phyloP scores from a whole-genome alignment of 495 filamentous ascomycete genomes.

The Penicillium cataractarum region DNA sequence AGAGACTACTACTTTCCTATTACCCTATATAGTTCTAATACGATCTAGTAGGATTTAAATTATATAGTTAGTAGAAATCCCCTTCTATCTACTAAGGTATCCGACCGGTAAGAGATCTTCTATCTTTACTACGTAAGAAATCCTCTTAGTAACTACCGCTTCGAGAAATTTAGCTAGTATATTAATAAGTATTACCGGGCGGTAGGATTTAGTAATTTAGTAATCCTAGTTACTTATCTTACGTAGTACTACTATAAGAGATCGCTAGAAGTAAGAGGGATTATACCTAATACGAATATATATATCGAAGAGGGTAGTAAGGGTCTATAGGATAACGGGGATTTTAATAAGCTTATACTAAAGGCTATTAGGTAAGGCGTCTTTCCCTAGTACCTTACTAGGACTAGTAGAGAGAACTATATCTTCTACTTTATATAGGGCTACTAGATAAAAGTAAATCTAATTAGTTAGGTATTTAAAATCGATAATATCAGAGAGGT shows the following conservation, averaged over 20 bases:
- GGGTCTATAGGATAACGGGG: neutral
- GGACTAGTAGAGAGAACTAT: neutral
- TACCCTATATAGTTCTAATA: neutral
- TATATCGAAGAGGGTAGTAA: neutral
- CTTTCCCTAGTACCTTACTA: conserved; percentile 13
- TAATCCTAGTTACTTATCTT: no score
- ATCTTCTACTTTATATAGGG: neutral
- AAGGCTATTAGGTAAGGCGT: conserved; percentile 8
- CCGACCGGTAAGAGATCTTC: no score
- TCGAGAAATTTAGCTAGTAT: no score
- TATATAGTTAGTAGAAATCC: no score
- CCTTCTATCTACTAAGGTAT: no score
- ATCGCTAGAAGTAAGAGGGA: neutral
- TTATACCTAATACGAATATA: neutral
- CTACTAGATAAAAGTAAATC: neutral
- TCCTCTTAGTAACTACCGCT: no score
- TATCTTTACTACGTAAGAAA: no score
- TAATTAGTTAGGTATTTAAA: conserved; percentile 3
- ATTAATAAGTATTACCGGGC: no score
- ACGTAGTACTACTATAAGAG: no score
- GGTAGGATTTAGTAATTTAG: no score
- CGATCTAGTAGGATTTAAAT: no score
- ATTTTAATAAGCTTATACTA: conserved; percentile 15
- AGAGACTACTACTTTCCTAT: neutral
- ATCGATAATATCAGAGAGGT: neutral